Conservation (phyloP, 148 eudicot species). For the Dianthus caryophyllus region DNA sequence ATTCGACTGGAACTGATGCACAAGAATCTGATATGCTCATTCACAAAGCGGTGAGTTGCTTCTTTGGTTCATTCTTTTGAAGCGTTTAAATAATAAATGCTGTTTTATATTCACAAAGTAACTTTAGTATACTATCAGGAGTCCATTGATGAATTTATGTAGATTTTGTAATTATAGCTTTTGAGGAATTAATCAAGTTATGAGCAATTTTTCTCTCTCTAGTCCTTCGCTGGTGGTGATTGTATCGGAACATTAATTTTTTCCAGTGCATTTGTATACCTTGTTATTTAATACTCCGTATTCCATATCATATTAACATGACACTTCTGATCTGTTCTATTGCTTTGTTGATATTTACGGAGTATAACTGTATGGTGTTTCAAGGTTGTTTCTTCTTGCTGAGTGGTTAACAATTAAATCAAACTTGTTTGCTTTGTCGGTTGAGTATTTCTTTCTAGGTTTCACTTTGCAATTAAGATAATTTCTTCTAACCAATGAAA, state of each 20-base stretch:
- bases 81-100: not conserved
- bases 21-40: slow-evolving; percentile 86
- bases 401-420: no score
- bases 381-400: no score
- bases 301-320: not conserved
- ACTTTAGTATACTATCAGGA: not conserved
- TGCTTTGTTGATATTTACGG: not conserved
- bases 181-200: not conserved
- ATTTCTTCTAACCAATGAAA: not conserved
- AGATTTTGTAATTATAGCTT: not conserved
- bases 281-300: not conserved
- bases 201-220: not conserved
- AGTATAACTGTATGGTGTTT: not conserved
- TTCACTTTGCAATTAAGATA: not conserved
- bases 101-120: not conserved
- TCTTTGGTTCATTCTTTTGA: not conserved
- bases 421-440: not conserved
- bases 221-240: not conserved
- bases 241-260: not conserved
- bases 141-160: not conserved
- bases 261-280: not conserved
- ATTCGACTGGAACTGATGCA: slow-evolving; percentile 90
- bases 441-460: no score
- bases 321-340: not conserved
- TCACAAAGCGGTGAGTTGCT: slow-evolving; percentile 74